phyloP scores from a whole-genome alignment of 768 basidiomycete species.

The Mycena epipterygia region DNA sequence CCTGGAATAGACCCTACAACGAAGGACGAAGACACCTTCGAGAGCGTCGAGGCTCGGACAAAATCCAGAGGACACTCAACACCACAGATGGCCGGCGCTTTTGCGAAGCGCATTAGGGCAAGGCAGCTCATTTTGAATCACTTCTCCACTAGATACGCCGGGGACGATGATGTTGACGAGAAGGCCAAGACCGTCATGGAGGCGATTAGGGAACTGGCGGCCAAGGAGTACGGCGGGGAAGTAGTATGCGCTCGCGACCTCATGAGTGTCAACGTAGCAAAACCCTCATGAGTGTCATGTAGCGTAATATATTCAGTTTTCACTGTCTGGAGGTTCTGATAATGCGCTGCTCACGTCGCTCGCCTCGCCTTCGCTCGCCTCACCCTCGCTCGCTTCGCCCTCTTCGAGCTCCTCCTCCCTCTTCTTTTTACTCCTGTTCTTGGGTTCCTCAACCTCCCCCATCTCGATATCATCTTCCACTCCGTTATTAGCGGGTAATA shows the following conservation, averaged over 20 bases:
- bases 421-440: conserved; percentile 70
- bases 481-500: conserved; percentile 39
- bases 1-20: conserved; percentile 72
- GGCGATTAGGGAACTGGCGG: conserved; percentile 71
- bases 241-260: conserved; percentile 82
- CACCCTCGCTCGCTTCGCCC: conserved; percentile 76
- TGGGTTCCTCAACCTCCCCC: conserved; percentile 89
- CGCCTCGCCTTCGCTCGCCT: conserved; percentile 84
- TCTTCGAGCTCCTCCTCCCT: conserved; percentile 83
- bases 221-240: conserved; percentile 63
- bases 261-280: conserved; percentile 69
- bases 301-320: conserved; percentile 45
- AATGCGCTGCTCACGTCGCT: conserved; percentile 73
- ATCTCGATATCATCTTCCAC: conserved; percentile 78
- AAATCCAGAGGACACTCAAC: conserved; percentile 91
- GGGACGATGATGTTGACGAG: conserved; percentile 67
- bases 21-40: conserved; percentile 72
- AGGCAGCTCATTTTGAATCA: conserved; percentile 82
- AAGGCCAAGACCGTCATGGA: conserved; percentile 70
- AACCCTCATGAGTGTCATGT: conserved; percentile 42
- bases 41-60: conserved; percentile 71
- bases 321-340: conserved; percentile 77
- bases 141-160: conserved; percentile 86
- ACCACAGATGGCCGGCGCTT: conserved; percentile 89
- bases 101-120: conserved; percentile 77